A percentile compares a stretch with the other conserved stretches of the same genome.
Conservation (phyloP, 1,284 basidiomycete genomes). For the Ceratobasidium sp. region DNA sequence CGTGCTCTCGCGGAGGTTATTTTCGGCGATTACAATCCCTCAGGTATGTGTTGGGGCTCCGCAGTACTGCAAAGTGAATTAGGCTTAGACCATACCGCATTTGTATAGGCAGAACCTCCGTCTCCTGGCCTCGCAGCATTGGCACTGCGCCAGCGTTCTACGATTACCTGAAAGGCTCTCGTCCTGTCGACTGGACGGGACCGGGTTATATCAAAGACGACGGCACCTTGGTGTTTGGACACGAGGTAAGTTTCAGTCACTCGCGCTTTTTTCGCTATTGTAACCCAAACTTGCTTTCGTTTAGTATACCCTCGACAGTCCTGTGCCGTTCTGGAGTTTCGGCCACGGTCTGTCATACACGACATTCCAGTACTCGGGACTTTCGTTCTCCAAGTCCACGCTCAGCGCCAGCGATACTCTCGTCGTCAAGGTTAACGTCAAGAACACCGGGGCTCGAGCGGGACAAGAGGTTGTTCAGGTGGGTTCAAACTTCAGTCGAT, state of each 20-base stretch:
- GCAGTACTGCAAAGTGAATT: not conserved
- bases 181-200: slow-evolving; percentile 62
- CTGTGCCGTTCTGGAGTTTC: slow-evolving; percentile 73
- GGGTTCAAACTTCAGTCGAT: slow-evolving; percentile 20
- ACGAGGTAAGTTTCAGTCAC: slow-evolving; percentile 59
- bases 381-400: slow-evolving; percentile 61
- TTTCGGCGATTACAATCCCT: slow-evolving; percentile 76
- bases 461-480: slow-evolving; percentile 76
- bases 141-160: slow-evolving; percentile 75
- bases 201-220: slow-evolving; percentile 66
- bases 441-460: slow-evolving; percentile 67
- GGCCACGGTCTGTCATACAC: slow-evolving; percentile 76
- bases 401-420: slow-evolving; percentile 66
- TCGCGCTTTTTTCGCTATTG: not conserved
- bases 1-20: slow-evolving; percentile 74
- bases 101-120: slow-evolving; percentile 67
- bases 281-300: slow-evolving; percentile 35
- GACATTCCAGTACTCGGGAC: slow-evolving; percentile 50
- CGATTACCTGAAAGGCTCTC: slow-evolving; percentile 72
- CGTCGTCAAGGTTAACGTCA: slow-evolving; percentile 69
- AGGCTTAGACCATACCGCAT: not conserved
- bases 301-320: slow-evolving; percentile 74
- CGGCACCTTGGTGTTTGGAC: slow-evolving; percentile 68
- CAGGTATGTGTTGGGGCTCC: slow-evolving; percentile 60
- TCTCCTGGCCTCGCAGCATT: slow-evolving; percentile 74